A percentile compares a stretch with the other conserved stretches of the same genome.
Evolutionary conservation across 257 asterid species (phyloP).

Genomic region (Solanum habrochaites): DNA sequence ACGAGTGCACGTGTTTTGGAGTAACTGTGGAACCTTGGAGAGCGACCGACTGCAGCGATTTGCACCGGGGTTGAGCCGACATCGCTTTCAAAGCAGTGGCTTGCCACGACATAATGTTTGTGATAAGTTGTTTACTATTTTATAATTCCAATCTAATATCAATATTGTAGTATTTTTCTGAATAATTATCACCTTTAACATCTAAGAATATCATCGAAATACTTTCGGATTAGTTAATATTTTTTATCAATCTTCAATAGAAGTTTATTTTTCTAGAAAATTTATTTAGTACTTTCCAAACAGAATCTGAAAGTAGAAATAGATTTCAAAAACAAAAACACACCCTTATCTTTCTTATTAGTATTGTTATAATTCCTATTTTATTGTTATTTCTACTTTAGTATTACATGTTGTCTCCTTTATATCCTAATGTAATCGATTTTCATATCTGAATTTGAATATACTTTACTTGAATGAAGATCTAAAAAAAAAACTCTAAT

Average conservation of each 20-base stretch:
- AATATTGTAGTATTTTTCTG: too few species aligned
- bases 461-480: not conserved
- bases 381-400: not conserved
- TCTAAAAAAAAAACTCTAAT: not conserved
- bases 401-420: not conserved
- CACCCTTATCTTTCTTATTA: not conserved
- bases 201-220: not conserved
- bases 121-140: too few species aligned
- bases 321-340: not conserved
- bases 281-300: not conserved
- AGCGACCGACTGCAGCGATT: too few species aligned
- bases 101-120: too few species aligned
- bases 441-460: not conserved
- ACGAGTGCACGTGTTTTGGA: too few species aligned
- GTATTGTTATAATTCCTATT: not conserved
- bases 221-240: not conserved
- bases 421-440: not conserved
- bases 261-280: not conserved
- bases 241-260: not conserved
- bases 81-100: too few species aligned
- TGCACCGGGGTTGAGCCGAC: too few species aligned
- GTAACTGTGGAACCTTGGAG: too few species aligned
- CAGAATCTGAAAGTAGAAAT: not conserved
- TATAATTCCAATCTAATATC: too few species aligned
- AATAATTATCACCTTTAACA: not conserved